Evolutionary conservation across 345 rosid genomes (phyloP), one percentile per base, ranked within the genome.

Genomic region (Nephelium lappaceum): DNA sequence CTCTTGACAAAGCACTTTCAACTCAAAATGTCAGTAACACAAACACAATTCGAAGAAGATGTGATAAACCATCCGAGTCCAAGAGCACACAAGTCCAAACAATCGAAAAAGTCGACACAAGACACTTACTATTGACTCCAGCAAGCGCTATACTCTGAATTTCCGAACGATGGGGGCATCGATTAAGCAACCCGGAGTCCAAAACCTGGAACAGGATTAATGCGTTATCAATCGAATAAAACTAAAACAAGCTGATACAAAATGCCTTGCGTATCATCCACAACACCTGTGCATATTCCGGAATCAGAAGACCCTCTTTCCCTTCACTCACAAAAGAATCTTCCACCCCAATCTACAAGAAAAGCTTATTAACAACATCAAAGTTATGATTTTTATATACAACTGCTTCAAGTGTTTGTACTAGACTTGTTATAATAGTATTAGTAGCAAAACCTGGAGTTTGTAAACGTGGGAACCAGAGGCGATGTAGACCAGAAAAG

Each of bases 131-230:
- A 62, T 86, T 84, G 49, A 84, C 81, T 77, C 86, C 89, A 21
- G 84, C 65, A 41, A 90, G 88, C 12, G 74, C 88, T 60, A 91
- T 75, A 75, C 92, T 87, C 82, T 90, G 93, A 69, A 90, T 87
- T 85, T 91, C 95, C 0, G 89, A 85, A 58, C 87, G 91, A 84
- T 88, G 95, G 4, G 92, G 92, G 78, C 92, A 91, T 67, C 90
- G 91, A 51, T 83, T 82, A 12, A 91, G 79, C 41, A 85, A 36
- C 25, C 65, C 75, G 73, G 86, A 86, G 47, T 88, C 83, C 64
- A 73, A 63, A 57, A 86, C 85, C 95, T 91, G 81, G 58, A 70
- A 36, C 23, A 36, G 18, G 27, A 51, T 69, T 38, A 65, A 36
- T 24, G 41, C 67, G 39, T 16, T 16, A 25, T 0, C 41, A 63